These are phyloP conservation scores for Desmodesmus armatus DNA, from an alignment of 139 green algal species.

Conservation along the genomic window DNA sequence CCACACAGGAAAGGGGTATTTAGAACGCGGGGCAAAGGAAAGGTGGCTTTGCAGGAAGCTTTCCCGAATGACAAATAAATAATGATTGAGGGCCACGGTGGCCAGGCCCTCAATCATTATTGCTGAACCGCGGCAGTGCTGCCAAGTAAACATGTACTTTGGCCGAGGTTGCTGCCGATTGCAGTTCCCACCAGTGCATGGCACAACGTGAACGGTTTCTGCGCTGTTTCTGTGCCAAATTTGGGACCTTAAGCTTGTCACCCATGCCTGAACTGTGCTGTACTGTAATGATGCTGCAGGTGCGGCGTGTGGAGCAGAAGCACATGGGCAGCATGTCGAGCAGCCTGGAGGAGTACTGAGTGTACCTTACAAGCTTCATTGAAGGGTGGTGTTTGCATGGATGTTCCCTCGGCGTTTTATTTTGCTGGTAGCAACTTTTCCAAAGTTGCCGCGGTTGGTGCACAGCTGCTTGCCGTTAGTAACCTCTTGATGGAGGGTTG, in stretches of 20 bases:
- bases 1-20: too few species aligned
- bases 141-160: neutral
- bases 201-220: neutral
- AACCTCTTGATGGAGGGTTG: neutral
- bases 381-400: neutral
- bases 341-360: constrained; percentile 35
- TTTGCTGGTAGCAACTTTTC: neutral
- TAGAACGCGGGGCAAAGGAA: too few species aligned
- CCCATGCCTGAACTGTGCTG: neutral
- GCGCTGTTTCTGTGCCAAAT: neutral
- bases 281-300: constrained; percentile 27
- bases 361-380: neutral
- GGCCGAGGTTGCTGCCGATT: neutral
- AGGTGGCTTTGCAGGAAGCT: too few species aligned
- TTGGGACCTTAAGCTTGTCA: neutral
- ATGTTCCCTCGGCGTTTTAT: neutral
- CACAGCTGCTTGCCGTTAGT: neutral
- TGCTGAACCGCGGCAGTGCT: neutral
- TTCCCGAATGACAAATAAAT: too few species aligned
- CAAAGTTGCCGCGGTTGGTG: neutral
- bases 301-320: constrained; percentile 41
- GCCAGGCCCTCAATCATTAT: too few species aligned
- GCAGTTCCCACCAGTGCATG: neutral
- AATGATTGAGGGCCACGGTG: too few species aligned
- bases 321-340: constrained; percentile 38